Base-by-base conservation (phyloP, 805 yeast genomes). In the Teunomyces cretensis region DNA sequence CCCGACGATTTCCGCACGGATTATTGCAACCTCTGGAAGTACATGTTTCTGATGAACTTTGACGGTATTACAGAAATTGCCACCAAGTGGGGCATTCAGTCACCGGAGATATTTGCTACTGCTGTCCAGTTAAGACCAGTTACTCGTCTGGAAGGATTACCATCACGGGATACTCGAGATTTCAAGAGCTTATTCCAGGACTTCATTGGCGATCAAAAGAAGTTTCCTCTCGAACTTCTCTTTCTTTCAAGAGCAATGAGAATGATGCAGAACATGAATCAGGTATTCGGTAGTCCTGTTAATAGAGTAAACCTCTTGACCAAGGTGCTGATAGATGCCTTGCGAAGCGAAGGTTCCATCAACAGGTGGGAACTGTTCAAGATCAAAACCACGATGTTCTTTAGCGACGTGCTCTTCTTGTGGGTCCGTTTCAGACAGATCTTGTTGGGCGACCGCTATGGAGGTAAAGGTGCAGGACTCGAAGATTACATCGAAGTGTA, bases 171-270 rank as follows among this genome's bases (percentile, higher is more conserved):
- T n/a, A 19, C 79, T 51, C 56, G 68, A 40, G 54, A 65, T 33
- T 57, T 75, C 50, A 69, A 72, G 15, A 72, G 75, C n/a, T 66
- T 76, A 47, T 71, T 87, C 62, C 69, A 70, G 47, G 67, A 68
- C 42, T 81, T 86, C 50, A 68, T 86, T 45, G 62, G 78, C 45
- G 88, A 85, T 58, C 74, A 83, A 6, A 77, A 78, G 39, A 77
- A 78, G 60, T 81, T 87, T 56, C 95, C 95, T 2, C 62, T 81
- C 48, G 81, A 80, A 38, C 61, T 86, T 43, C 70, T 83, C 14
- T 86, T 86, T 53, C 64, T 87, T 6, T 80, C 85, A 44, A 67
- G 92, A 55, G 74, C 87, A 9, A 83, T 85, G 85, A 69, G 91
- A 48, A 85, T 86, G 70, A 75, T 87, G 41, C 92, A 86, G 58